Conservation (phyloP, 2,329 filamentous ascomycete genomes). For the Cordyceps javanica region DNA sequence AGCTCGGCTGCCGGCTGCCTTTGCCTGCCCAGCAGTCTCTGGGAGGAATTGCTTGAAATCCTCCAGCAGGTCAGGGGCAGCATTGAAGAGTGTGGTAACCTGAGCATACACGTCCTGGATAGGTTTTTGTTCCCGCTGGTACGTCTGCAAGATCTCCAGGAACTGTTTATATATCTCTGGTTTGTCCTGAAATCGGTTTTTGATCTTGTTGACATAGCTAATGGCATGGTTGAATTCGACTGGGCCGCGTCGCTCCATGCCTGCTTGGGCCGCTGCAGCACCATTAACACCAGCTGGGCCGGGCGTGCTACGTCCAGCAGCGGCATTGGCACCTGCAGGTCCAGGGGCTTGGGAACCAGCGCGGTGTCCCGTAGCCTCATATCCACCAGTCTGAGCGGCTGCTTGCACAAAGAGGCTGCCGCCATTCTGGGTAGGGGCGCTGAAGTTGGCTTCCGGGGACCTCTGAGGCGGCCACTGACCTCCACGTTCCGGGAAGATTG, state of each 20-base stretch:
- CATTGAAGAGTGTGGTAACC: slow-evolving; percentile 88
- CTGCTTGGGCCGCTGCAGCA: slow-evolving; percentile 50
- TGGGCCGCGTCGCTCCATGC: slow-evolving; percentile 79
- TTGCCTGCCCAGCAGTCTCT: slow-evolving; percentile 62
- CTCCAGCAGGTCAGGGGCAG: slow-evolving; percentile 88
- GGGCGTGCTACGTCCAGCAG: slow-evolving; percentile 53
- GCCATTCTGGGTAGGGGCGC: slow-evolving; percentile 47
- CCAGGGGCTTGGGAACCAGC: slow-evolving; percentile 29
- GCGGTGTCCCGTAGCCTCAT: slow-evolving; percentile 20
- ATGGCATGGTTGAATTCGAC: slow-evolving; percentile 99
- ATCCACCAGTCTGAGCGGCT: slow-evolving; percentile 30
- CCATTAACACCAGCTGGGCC: slow-evolving; percentile 57
- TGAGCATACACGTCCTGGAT: slow-evolving; percentile 98
- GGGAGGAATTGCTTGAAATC: slow-evolving; percentile 99
- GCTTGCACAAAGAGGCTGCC: slow-evolving; percentile 41
- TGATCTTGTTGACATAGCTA: slow-evolving; percentile 99
- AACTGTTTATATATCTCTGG: slow-evolving; percentile 99
- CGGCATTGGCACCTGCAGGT: slow-evolving; percentile 44
- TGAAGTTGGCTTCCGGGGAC: slow-evolving; percentile 54
- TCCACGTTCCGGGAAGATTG: slow-evolving; percentile 41
- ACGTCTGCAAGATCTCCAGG: slow-evolving; percentile 94
- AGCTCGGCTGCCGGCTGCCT: slow-evolving; percentile 47
- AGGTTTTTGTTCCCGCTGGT: slow-evolving; percentile 94
- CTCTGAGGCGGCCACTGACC: slow-evolving; percentile 54
- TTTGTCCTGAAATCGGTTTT: slow-evolving; percentile 96